Evolutionary conservation across 176 grass and related monocot genomes (phyloP).

Genomic region (Rhipidocladum racemiflorum): DNA sequence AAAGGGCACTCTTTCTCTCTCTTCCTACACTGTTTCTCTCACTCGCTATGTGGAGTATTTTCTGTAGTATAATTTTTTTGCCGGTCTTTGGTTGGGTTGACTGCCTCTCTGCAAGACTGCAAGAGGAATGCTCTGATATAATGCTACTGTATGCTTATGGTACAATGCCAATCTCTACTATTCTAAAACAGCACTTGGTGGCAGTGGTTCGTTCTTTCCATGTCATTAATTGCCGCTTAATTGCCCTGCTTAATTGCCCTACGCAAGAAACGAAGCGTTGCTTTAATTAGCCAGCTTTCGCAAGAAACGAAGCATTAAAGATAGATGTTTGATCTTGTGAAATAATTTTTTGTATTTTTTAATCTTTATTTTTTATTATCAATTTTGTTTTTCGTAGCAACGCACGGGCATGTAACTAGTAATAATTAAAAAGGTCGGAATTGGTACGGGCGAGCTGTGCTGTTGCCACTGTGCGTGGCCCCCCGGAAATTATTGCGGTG

Average conservation of each 20-base stretch:
- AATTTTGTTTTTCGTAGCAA: no score
- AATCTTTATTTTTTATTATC: no score
- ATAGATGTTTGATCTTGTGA: no score
- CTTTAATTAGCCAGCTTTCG: no score
- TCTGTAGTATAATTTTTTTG: constrained; percentile 1
- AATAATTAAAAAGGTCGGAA: constrained; percentile 15
- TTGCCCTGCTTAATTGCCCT: no score
- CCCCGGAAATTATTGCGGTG: constrained; percentile 45
- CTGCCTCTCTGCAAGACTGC: constrained; percentile 25
- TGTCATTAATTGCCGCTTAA: no score
- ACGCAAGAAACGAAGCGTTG: no score
- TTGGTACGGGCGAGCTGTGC: constrained; percentile 46
- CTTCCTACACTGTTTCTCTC: not conserved
- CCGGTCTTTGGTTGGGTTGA: constrained; percentile 52
- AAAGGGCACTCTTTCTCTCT: constrained; percentile 9
- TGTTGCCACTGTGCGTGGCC: constrained; percentile 26
- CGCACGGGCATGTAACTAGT: no score
- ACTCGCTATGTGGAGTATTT: not conserved
- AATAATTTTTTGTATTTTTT: no score
- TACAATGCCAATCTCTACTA: constrained; percentile 57
- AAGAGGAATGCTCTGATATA: constrained; percentile 63
- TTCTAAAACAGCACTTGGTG: no score
- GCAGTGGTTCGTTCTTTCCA: no score
- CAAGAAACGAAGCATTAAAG: no score
- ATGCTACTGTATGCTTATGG: constrained; percentile 55